phyloP scores from a whole-genome alignment of 1,284 basidiomycete genomes.

The Hymenochaete sp. region DNA sequence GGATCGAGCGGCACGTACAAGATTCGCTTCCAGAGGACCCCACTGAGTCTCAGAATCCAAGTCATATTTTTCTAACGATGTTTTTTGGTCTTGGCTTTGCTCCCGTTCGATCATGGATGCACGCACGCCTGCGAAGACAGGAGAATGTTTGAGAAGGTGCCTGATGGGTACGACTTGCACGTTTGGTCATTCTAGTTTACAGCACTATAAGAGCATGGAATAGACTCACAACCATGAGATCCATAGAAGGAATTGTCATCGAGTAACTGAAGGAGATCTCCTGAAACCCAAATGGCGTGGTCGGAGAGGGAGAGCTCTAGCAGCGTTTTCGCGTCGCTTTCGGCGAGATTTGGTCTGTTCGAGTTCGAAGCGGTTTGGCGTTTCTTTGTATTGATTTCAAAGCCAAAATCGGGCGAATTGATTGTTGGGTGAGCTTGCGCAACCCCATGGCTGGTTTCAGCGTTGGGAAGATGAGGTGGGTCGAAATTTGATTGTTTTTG shows the following conservation, averaged over 20 bases:
- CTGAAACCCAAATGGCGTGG: slow-evolving; percentile 54
- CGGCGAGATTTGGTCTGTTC: slow-evolving; percentile 15
- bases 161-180: slow-evolving; percentile 51
- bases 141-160: slow-evolving; percentile 21
- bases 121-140: slow-evolving; percentile 5
- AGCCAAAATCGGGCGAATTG: not conserved
- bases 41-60: too few species aligned
- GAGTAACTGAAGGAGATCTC: slow-evolving; percentile 47
- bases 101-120: too few species aligned
- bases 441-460: not conserved
- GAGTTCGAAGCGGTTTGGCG: not conserved
- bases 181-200: too few species aligned
- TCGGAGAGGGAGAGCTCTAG: slow-evolving; percentile 56
- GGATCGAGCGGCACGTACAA: slow-evolving; percentile 43
- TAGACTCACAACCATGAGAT: slow-evolving; percentile 3
- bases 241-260: slow-evolving; percentile 1
- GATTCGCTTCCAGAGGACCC: slow-evolving; percentile 35
- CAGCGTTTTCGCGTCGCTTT: slow-evolving; percentile 41
- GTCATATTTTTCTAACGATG: too few species aligned
- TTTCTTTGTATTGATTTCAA: not conserved
- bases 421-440: not conserved
- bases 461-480: not conserved
- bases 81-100: too few species aligned
- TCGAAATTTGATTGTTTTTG: not conserved
- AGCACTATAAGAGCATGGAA: too few species aligned